A percentile compares a stretch with the other conserved stretches of the same genome.
These are phyloP conservation scores for Acanthamoeba divionensis DNA, from an alignment of 208 protist genomes.

Conservation along the genomic window DNA sequence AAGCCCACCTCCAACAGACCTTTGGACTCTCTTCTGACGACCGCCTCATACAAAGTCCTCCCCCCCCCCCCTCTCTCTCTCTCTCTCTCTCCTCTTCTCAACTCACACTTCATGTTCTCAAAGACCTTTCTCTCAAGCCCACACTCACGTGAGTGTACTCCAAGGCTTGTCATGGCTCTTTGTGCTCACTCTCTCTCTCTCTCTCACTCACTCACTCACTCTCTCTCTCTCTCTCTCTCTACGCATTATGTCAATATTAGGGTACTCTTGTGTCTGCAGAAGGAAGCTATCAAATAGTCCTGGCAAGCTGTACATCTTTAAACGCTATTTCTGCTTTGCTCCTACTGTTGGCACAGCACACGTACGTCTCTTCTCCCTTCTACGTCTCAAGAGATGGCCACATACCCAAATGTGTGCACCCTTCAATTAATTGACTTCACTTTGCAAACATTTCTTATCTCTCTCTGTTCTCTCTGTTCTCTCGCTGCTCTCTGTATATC, in stretches of 20 bases:
- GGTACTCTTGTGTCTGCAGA: neutral
- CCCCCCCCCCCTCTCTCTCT: neutral
- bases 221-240: neutral
- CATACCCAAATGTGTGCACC: neutral
- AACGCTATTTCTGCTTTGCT: conserved; percentile 14
- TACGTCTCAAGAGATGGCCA: too few species aligned
- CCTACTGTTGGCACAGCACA: neutral
- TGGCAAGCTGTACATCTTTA: neutral
- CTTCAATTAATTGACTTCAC: neutral
- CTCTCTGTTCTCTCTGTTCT: neutral
- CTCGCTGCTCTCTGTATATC: neutral
- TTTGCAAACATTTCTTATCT: neutral
- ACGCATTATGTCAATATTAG: neutral
- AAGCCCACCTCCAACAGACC: neutral
- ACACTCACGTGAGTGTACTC: too few species aligned
- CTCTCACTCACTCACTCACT: neutral
- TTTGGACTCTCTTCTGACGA: neutral
- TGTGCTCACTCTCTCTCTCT: neutral
- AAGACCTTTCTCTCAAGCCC: too few species aligned
- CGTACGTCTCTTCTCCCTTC: neutral
- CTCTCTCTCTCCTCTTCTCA: neutral
- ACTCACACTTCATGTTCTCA: neutral
- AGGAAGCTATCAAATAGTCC: neutral
- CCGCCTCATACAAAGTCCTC: neutral
- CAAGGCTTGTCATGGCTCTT: too few species aligned